Conservation (phyloP, 2,329 filamentous ascomycete genomes). For the Colletotrichum shisoi region DNA sequence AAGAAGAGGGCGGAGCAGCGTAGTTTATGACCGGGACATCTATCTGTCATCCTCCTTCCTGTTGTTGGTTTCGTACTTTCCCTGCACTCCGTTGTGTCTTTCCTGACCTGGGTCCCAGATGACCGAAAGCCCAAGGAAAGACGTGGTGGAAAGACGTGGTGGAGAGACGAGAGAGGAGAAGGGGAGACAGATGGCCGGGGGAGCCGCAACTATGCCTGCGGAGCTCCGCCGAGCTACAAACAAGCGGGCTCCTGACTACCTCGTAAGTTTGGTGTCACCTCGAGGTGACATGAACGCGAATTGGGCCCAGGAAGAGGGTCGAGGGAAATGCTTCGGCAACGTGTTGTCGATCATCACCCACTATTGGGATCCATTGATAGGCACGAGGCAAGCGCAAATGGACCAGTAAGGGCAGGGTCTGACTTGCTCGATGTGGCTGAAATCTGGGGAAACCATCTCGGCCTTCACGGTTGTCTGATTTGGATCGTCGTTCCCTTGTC, state of each 20-base stretch:
- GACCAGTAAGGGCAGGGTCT: conserved; percentile 22
- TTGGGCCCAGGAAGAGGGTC: not conserved
- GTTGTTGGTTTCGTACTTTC: not conserved
- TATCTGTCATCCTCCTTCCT: not conserved
- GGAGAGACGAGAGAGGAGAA: not conserved
- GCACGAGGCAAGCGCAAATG: conserved; percentile 1
- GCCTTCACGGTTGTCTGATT: conserved; percentile 22
- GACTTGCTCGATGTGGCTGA: not conserved
- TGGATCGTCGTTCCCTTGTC: conserved; percentile 20
- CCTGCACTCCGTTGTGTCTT: not conserved
- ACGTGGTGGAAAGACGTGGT: not conserved
- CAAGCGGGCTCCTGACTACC: conserved; percentile 1
- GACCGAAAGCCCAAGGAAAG: not conserved
- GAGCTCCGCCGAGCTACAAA: conserved; percentile 28
- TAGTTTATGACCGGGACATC: not conserved
- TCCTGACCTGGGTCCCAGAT: not conserved
- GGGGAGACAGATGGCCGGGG: not conserved
- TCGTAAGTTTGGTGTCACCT: conserved; percentile 5
- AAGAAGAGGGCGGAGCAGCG: not conserved
- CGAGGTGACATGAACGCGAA: conserved; percentile 8
- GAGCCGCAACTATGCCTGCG: conserved; percentile 6
- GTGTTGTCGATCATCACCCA: conserved; percentile 25
- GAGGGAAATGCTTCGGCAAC: conserved; percentile 8
- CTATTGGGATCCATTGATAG: conserved; percentile 17
- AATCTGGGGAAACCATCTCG: conserved; percentile 28